These are phyloP conservation scores for Metschnikowia henanensis DNA, from an alignment of 805 yeast species.

Conservation along the genomic window DNA sequence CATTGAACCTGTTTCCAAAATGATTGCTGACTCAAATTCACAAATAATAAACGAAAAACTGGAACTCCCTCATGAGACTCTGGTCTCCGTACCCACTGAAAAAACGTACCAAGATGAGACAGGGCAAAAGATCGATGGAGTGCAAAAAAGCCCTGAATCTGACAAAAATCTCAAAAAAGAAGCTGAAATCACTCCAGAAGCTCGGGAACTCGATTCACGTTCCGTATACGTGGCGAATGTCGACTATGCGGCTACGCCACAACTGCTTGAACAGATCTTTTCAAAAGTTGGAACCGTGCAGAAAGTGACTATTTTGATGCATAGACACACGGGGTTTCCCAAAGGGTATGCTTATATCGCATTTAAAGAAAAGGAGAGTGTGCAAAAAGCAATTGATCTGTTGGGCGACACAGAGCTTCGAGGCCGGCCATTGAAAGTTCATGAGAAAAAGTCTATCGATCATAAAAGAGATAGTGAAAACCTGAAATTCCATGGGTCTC, in stretches of 20 bases:
- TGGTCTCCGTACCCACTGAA: too few species aligned
- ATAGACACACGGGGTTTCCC: constrained; percentile 45
- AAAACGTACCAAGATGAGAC: too few species aligned
- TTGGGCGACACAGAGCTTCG: constrained; percentile 44
- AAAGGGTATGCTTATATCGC: constrained; percentile 68
- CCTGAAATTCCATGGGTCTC: not conserved
- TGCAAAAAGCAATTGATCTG: constrained; percentile 44
- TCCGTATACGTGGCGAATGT: constrained; percentile 57
- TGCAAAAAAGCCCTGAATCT: too few species aligned
- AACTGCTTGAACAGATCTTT: constrained; percentile 49
- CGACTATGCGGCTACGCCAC: constrained; percentile 49
- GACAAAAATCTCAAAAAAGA: too few species aligned
- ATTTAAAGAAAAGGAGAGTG: constrained; percentile 45
- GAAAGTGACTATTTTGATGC: constrained; percentile 52
- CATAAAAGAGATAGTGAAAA: not conserved
- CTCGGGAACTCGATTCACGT: constrained; percentile 45
- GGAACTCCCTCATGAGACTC: too few species aligned
- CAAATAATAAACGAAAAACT: too few species aligned
- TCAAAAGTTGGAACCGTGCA: constrained; percentile 45
- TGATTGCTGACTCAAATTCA: too few species aligned
- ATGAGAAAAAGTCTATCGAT: constrained; percentile 51
- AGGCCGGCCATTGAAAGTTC: constrained; percentile 48
- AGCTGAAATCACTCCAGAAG: not conserved
- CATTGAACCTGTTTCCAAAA: too few species aligned
- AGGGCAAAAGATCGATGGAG: too few species aligned